Evolutionary conservation across 371 early-diverging fungal genomes (phyloP), one percentile per base, ranked within the genome.

Genomic region (Mortierella sp.): DNA sequence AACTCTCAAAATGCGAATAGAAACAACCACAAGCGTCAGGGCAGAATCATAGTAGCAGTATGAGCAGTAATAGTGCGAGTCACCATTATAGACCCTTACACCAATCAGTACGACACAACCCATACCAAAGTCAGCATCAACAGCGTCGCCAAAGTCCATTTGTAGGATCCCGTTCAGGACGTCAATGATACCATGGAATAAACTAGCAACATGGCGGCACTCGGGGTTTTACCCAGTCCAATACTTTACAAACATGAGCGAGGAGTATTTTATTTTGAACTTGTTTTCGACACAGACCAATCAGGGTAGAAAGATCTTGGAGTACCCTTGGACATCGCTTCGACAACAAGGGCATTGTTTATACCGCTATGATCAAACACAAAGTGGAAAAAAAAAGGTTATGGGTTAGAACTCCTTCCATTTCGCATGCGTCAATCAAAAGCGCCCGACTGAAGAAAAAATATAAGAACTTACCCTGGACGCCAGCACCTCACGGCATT

Each of bases 301-400:
- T 78, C 71, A 88, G 38, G 88, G 88, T 43, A 84, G 56, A 55
- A 76, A 88, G 38, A 88, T 60, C 58, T 82, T 84, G 49, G 85
- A 84, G 63, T 80, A 88, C 12, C 88, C 88, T 68, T 88, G 85
- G 65, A 88, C 88, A 44, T 88, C 83, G 41, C 84, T 78, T 70
- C 88, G 75, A 60, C 88, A 88, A 65, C 85, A 84, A n/a, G 88
- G 88, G n/a, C 88, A 88, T 43, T 88, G 84, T 38, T 88, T 88
- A 74, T 84, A 88, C 14, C 85, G 82, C 85, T 86, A 71, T 41
- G 32, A 43, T 44, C 1, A 44, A 70, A 18, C 0, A 55, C 43
- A 12, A 54, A 2, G n/a, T 11, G 21, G 44, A 77, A 65, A 77
- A 63, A 16, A 24, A 56, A 54, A 44, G 58, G 7, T 24, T 1